Evolutionary conservation across 1,284 basidiomycete genomes (phyloP).

Genomic region (Prillingera fragicola): DNA sequence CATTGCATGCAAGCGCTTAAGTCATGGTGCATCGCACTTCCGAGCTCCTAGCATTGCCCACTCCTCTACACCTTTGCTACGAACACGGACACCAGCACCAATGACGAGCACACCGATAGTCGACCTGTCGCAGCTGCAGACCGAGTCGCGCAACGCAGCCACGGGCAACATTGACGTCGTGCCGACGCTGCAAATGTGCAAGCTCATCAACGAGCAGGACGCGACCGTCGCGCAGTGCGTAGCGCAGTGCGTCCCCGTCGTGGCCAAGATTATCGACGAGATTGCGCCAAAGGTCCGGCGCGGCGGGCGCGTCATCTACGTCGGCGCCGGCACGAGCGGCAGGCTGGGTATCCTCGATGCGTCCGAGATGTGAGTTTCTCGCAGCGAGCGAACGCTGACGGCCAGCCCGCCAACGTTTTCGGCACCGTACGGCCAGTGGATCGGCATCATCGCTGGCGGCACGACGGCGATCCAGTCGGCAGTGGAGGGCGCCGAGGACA

Average conservation of each 20-base stretch:
- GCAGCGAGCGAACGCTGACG: too few relatives aligned
- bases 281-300: slow-evolving; percentile 9
- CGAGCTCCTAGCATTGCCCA: too few relatives aligned
- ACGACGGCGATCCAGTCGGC: slow-evolving; percentile 13
- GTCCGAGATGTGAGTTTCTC: slow-evolving; percentile 19
- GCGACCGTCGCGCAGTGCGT: slow-evolving; percentile 15
- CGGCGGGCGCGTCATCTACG: slow-evolving; percentile 22
- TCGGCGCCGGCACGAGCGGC: slow-evolving; percentile 22
- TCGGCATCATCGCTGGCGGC: slow-evolving; percentile 20
- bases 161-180: slow-evolving; percentile 20
- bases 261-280: slow-evolving; percentile 18
- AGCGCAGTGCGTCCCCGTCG: slow-evolving; percentile 8
- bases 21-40: too few relatives aligned
- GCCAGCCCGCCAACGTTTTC: slow-evolving; percentile 22
- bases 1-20: too few relatives aligned
- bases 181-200: slow-evolving; percentile 21
- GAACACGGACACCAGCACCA: too few relatives aligned
- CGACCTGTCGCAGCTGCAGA: slow-evolving; percentile 14
- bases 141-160: slow-evolving; percentile 17
- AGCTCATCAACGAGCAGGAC: slow-evolving; percentile 23
- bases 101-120: too few relatives aligned
- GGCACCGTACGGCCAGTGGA: slow-evolving; percentile 13
- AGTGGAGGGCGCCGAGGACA: slow-evolving; percentile 24
- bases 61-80: too few relatives aligned
- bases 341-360: slow-evolving; percentile 23